Evolutionary conservation across 495 filamentous ascomycete genomes (phyloP), one percentile per base, ranked within the genome.

Genomic region (Acidomyces sp.): DNA sequence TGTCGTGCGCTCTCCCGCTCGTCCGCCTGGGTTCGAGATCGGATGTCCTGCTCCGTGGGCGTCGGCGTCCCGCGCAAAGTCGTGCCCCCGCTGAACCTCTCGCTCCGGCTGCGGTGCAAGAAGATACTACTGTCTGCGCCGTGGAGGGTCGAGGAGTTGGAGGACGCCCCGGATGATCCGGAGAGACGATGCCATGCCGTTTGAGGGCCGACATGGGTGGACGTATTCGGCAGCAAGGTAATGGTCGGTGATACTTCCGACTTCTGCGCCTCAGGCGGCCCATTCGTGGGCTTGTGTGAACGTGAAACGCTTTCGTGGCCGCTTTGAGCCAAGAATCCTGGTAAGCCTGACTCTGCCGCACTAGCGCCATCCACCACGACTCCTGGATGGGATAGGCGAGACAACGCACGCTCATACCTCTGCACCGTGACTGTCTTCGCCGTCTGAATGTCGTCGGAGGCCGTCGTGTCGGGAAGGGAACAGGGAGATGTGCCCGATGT

Each of bases 41-140:
- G 41, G 29, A 18, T 6, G 6, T 34, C 31, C 16, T 37, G 46
- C 30, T 50, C 41, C 26, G 12, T 32, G 9, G 48, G 48, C n/a
- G 48, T 41, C 4, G 48, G 48, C 15, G 48, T 51, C 3, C 43
- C 48, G 37, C 48, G 32, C 39, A 51, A 27, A 2, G 48, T 51
- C 5, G 48, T 46, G n/a, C 48, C 48, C 21, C 39, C 20, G 19
- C 48, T 51, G 29, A 46, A 37, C 21, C 43, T 41, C n/a, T 41
- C 28, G 15, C 23, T 41, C 15, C 37, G 22, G 3, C 17, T 21
- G 25, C 38, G 37, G 15, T 18, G 6, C 2, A n/a, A 24, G 30
- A 23, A 16, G 21, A 37, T 19, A 13, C 36, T 33, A 25, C 20
- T 41, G 13, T 51, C 43, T 7, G 3, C 23, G 1, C 33, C 38